phyloP scores from a whole-genome alignment of 1,284 basidiomycete genomes.

The Rhodotorula sp. region DNA sequence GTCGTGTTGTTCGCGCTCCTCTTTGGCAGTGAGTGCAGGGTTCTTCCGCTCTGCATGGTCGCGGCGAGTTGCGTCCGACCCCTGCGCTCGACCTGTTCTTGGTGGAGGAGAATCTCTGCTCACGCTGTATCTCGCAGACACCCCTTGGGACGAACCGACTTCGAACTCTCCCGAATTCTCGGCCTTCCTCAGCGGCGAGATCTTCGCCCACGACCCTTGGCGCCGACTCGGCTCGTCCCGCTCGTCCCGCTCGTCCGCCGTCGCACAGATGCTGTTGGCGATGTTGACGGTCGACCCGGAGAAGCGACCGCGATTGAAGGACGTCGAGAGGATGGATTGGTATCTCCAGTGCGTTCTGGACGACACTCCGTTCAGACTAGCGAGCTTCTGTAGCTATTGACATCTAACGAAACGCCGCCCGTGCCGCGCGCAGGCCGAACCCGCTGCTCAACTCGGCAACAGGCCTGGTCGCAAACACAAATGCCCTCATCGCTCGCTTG shows the following conservation, averaged over 20 bases:
- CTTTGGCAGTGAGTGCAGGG: conserved; percentile 71
- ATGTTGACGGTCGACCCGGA: conserved; percentile 73
- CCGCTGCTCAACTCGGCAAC: conserved; percentile 24
- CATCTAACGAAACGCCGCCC: neutral
- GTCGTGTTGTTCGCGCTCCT: conserved; percentile 94
- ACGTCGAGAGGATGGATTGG: conserved; percentile 76
- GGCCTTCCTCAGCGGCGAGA: conserved; percentile 70
- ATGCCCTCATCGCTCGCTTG: conserved; percentile 19
- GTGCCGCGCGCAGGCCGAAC: conserved; percentile 24
- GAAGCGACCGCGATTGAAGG: conserved; percentile 66
- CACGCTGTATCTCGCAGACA: conserved; percentile 60
- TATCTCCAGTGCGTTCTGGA: conserved; percentile 61
- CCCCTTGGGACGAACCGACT: conserved; percentile 97
- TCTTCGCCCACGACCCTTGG: conserved; percentile 81
- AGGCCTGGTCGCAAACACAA: conserved; percentile 31
- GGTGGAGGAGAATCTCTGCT: neutral
- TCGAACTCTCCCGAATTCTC: conserved; percentile 71
- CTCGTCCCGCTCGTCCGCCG: neutral
- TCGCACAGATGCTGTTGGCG: conserved; percentile 66
- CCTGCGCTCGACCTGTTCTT: too few species aligned
- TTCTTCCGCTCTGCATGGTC: neutral
- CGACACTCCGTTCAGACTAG: neutral
- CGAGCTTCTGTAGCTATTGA: neutral
- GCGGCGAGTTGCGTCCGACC: too few species aligned
- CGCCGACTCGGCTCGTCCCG: conserved; percentile 56